Evolutionary conservation across 805 yeast species (phyloP), one percentile per base, ranked within the genome.

Genomic region (Ogataea parapolymorpha): DNA sequence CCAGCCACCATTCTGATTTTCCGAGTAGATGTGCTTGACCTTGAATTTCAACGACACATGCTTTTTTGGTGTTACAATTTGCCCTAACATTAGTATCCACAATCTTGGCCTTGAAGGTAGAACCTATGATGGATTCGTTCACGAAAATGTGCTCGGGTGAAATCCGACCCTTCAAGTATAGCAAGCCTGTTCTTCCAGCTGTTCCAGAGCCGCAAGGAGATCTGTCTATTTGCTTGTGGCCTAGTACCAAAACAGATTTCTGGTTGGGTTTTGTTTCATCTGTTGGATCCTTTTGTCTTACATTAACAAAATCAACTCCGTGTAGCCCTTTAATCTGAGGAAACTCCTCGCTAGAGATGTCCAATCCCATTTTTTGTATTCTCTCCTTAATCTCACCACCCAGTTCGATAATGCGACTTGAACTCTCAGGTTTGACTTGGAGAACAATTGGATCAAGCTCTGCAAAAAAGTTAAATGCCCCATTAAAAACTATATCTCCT

Each of bases 151-250:
- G 7, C 0, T 45, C 39, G 2, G 20, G 22, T 1, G 35, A 13
- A 4, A 54, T 22, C 17, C 32, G 20, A 2, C 48, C 48, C 15
- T 50, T 46, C 23, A 56, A 37, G 25, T 39, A 55, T 5, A 55
- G 43, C 24, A 45, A 49, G 0, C 58, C 58, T 2, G 49, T 44
- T 26, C 59, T 42, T 2, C 61, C 62, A 5, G 60, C 58, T 2
- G 62, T 56, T 10, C 59, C 57, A 2, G 61, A 56, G 11, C 62
- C 62, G 44, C 58, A 53, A 1, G 62, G 58, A 2, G 62, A 58
- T 14, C 62, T 32, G 37, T 58, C 62, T 10, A 58, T 40, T 37
- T 56, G 61, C 35, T 54, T 56, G 11, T 39, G 16, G 14, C 59
- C 62, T 32, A 58, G 39, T 3, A 58, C 51, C 25, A 55, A 42